phyloP scores from a whole-genome alignment of 768 basidiomycete genomes.

The Rhizopogon rudus region DNA sequence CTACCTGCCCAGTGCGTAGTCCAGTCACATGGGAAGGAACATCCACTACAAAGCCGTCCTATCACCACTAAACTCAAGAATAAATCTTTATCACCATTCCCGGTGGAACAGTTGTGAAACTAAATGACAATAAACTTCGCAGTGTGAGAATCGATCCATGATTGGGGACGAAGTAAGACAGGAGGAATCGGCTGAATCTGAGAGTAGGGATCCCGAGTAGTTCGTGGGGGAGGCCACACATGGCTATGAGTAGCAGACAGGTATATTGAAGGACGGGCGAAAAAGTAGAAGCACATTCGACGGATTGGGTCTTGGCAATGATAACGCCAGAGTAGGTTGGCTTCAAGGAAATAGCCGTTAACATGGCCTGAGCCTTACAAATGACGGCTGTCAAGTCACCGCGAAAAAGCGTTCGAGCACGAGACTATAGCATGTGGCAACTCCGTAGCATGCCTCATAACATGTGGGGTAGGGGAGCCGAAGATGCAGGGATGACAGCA shows the following conservation, averaged over 20 bases:
- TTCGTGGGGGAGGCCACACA: not conserved
- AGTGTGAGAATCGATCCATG: conserved; percentile 7
- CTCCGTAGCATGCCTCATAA: conserved; percentile 4
- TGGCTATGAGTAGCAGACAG: conserved; percentile 11
- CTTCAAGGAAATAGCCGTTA: not conserved
- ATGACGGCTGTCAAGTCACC: not conserved
- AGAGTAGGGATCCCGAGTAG: conserved; percentile 1
- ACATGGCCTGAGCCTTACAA: not conserved
- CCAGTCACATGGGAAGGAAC: conserved; percentile 3
- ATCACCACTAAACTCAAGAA: conserved; percentile 41
- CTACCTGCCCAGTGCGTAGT: conserved; percentile 19
- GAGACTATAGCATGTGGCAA: conserved; percentile 33
- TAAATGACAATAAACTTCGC: conserved; percentile 11
- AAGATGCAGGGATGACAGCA: conserved; percentile 14
- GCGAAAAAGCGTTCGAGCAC: not conserved
- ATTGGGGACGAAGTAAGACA: conserved; percentile 13
- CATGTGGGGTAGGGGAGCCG: conserved; percentile 17
- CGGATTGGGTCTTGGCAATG: conserved; percentile 30
- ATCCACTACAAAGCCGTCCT: conserved; percentile 20
- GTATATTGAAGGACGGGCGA: conserved; percentile 19
- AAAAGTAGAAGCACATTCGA: conserved; percentile 10
- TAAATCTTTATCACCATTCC: conserved; percentile 53
- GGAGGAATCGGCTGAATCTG: conserved; percentile 1
- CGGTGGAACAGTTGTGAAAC: conserved; percentile 37
- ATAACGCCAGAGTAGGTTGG: not conserved